Evolutionary conservation across 345 rosid species (phyloP), one percentile per base, ranked within the genome.

Genomic region (Brassica incana): DNA sequence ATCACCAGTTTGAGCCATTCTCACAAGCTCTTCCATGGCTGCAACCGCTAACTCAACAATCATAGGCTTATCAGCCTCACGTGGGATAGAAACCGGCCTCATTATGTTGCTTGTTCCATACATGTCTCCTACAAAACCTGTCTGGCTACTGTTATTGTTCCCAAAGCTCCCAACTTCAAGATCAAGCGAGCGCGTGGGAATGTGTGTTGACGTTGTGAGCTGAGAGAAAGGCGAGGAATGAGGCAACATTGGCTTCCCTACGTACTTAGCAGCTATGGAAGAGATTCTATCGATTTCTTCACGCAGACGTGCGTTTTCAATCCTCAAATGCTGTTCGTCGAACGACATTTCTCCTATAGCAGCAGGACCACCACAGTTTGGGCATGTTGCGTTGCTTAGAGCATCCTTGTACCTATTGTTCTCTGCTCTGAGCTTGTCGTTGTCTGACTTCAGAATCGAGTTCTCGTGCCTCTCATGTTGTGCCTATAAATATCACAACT

Each of bases 261-360:
- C 91, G 79, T 92, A 90, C 73, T 91, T 92, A 4, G 99, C 88
- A 38, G 99, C 97, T 43, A 90, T 87, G 30, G 85, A 90, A 1
- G 99, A 92, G 69, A 95, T 89, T 79, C 94, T 91, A 58, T 91
- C 99, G 77, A 95, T 83, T 91, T 95, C 99, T 81, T 95, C 99
- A 58, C 88, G 85, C 65, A 95, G 70, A 66, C 99, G 95, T 32
- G 86, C 91, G 63, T 92, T 95, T 77, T 95, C 99, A 1, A 95
- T 91, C 82, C 97, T 90, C 83, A 91, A 63, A 73, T 95, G 97
- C 45, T 95, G 99, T 78, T 95, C 99, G n/a, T 95, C 99, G 64
- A 92, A 95, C 3, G 99, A 92, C 97, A 95, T 91, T 75, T 95
- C 99, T 4, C 99, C 99, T 2, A 89, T 85, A 52, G 95, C 87